Percentiles rank a stretch among this genome's conserved stretches.
These are phyloP conservation scores for Suhomyces coccinellae DNA, from an alignment of 1,139 yeast species.

Conservation along the genomic window DNA sequence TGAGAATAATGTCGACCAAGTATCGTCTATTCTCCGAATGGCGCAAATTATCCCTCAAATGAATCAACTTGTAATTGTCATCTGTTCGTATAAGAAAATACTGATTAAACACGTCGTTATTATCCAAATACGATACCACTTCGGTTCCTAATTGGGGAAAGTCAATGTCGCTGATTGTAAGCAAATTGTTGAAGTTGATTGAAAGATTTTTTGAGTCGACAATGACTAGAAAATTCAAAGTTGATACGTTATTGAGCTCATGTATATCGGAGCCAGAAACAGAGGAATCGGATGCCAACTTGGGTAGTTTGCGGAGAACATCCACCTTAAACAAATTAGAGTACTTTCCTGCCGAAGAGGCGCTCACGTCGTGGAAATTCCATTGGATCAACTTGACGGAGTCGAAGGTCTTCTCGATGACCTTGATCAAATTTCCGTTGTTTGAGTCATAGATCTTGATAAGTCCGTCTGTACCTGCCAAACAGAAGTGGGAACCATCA, in stretches of 20 bases:
- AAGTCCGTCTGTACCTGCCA: constrained; percentile 45
- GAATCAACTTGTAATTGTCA: constrained; percentile 13
- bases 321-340: constrained; percentile 28
- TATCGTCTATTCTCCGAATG: constrained; percentile 13
- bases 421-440: constrained; percentile 42
- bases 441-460: constrained; percentile 52
- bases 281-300: constrained; percentile 14
- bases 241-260: constrained; percentile 13
- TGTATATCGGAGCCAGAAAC: constrained; percentile 13
- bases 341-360: constrained; percentile 7
- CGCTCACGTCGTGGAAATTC: constrained; percentile 16
- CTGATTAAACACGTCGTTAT: constrained; percentile 32
- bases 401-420: constrained; percentile 19
- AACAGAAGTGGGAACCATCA: constrained; percentile 44
- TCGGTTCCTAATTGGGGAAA: constrained; percentile 16
- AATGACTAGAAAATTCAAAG: constrained; percentile 28
- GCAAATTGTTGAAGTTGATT: constrained; percentile 34
- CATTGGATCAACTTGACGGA: constrained; percentile 29
- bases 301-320: constrained; percentile 30
- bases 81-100: constrained; percentile 23
- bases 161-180: constrained; percentile 26
- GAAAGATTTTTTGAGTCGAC: constrained; percentile 27
- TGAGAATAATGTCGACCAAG: constrained; percentile 25
- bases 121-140: constrained; percentile 20
- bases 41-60: constrained; percentile 16